phyloP scores from a whole-genome alignment of 2,329 filamentous ascomycete species.

The Ophiostoma sp. region DNA sequence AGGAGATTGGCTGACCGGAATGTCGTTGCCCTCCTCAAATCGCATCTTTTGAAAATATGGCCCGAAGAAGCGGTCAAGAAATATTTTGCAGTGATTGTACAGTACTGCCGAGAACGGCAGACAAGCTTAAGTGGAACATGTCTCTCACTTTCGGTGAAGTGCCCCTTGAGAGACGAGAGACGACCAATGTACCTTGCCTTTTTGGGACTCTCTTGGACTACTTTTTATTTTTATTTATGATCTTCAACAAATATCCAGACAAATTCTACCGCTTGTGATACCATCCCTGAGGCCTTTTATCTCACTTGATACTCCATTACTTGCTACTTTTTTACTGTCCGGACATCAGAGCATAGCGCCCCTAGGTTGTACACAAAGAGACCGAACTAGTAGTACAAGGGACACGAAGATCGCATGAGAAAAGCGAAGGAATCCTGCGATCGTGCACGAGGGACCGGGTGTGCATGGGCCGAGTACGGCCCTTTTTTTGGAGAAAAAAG shows the following conservation, averaged over 20 bases:
- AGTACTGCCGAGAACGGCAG: background rate
- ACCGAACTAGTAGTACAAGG: background rate
- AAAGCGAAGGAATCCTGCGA: background rate
- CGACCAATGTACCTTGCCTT: background rate
- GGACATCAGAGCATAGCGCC: background rate
- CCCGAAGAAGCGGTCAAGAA: constrained; percentile 21
- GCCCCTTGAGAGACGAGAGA: background rate
- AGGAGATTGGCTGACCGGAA: background rate
- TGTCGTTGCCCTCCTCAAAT: background rate
- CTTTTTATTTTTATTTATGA: background rate
- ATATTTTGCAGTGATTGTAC: background rate
- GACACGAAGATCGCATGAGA: background rate
- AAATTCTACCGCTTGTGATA: constrained; percentile 11
- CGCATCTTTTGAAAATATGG: background rate
- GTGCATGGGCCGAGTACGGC: background rate
- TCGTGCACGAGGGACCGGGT: background rate
- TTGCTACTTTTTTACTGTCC: background rate
- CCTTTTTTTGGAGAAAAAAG: background rate
- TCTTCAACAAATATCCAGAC: background rate
- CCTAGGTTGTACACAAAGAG: constrained; percentile 6
- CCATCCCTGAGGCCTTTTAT: constrained; percentile 19
- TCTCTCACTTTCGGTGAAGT: constrained; percentile 2
- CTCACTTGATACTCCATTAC: constrained; percentile 12
- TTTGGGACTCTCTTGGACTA: background rate
- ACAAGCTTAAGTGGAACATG: constrained; percentile 12